phyloP scores from a whole-genome alignment of 2,329 filamentous ascomycete genomes.

The Aspergillus amoenus region DNA sequence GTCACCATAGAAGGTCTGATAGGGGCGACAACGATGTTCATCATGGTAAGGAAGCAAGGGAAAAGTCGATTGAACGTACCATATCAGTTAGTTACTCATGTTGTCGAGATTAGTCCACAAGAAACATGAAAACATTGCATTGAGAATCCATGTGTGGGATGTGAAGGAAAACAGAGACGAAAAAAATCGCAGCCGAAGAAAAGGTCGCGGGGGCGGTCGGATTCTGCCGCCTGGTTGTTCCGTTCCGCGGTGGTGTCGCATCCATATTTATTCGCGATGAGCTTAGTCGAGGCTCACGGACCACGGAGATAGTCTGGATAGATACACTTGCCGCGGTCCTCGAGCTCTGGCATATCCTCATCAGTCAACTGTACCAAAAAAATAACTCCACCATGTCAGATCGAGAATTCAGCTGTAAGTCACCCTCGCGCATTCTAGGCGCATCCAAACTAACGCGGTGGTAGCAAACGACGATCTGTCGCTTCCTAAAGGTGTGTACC shows the following conservation, averaged over 20 bases:
- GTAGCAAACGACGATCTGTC: slow-evolving; percentile 59
- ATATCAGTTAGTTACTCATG: slow-evolving; percentile 16
- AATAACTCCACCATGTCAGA: slow-evolving; percentile 49
- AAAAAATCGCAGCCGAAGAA: slow-evolving; percentile 20
- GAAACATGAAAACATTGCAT: slow-evolving; percentile 10
- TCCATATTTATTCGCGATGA: slow-evolving; percentile 15
- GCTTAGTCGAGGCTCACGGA: not conserved
- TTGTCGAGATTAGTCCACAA: no score
- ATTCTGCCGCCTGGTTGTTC: slow-evolving; percentile 27
- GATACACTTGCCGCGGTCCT: not conserved
- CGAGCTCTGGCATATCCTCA: not conserved
- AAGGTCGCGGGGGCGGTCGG: slow-evolving; percentile 24
- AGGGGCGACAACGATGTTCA: slow-evolving; percentile 64
- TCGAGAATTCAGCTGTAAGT: slow-evolving; percentile 53
- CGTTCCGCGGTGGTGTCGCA: slow-evolving; percentile 19
- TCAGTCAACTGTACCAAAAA: not conserved
- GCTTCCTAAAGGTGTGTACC: slow-evolving; percentile 54
- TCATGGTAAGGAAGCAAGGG: slow-evolving; percentile 42
- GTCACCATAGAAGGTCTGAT: slow-evolving; percentile 61
- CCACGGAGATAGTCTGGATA: not conserved
- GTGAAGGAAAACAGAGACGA: slow-evolving; percentile 23
- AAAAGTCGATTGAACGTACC: slow-evolving; percentile 27
- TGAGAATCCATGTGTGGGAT: slow-evolving; percentile 13
- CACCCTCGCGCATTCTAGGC: slow-evolving; percentile 10
- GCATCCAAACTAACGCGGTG: slow-evolving; percentile 21